Conservation (phyloP, 495 filamentous ascomycete genomes). For the Penicillium coffeae region DNA sequence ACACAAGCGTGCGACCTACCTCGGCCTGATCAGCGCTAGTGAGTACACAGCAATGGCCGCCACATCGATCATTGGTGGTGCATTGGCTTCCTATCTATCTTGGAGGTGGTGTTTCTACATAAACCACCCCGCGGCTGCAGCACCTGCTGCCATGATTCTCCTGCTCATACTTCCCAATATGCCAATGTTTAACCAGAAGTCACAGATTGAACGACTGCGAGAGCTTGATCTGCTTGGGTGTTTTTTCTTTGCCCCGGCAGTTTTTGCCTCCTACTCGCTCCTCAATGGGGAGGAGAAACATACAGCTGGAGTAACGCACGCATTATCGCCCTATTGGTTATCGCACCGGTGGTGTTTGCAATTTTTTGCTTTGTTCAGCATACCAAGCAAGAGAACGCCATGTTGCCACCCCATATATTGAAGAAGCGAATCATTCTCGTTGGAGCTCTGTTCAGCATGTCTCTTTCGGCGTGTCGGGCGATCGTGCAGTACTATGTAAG, state of each 20-base stretch:
- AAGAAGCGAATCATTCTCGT: neutral
- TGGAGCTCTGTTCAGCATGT: neutral
- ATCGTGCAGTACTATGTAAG: neutral
- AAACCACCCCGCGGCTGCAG: no score
- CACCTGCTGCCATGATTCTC: no score
- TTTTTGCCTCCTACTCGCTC: neutral
- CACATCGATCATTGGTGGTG: neutral
- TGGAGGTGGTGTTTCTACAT: neutral
- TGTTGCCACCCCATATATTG: neutral
- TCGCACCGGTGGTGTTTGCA: neutral
- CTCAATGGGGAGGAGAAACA: neutral
- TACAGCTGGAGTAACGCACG: neutral
- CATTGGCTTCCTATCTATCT: neutral
- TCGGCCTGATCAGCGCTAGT: neutral
- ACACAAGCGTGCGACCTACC: neutral
- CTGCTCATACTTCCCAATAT: neutral
- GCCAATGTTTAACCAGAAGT: neutral
- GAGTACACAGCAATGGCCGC: neutral
- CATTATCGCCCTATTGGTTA: neutral
- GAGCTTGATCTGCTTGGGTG: neutral
- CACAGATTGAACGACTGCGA: neutral
- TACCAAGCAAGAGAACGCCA: neutral
- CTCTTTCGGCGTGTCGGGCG: neutral
- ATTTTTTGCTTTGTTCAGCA: neutral
- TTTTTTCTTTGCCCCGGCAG: neutral